Conservation (phyloP, 23 red algal genomes). For the Gracilaria vermiculophylla region DNA sequence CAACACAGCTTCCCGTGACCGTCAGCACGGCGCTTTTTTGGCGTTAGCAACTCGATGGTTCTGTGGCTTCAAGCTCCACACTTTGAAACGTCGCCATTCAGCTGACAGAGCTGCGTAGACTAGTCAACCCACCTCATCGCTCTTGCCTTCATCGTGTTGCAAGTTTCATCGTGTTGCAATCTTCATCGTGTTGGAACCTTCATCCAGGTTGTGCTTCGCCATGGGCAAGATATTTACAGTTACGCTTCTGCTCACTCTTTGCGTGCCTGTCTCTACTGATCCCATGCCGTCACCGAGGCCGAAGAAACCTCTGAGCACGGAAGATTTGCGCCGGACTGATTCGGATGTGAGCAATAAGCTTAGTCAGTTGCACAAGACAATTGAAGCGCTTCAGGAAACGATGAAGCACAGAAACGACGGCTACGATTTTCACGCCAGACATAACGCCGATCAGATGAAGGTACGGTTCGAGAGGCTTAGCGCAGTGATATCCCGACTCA, state of each 20-base stretch:
- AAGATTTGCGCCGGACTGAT: slow-evolving; percentile 33
- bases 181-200: not conserved
- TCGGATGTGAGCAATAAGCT: slow-evolving; percentile 44
- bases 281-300: not conserved
- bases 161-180: not conserved
- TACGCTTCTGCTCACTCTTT: not conserved
- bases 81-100: no score
- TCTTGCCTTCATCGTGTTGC: no score
- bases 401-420: slow-evolving; percentile 42
- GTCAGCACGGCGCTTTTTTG: not conserved
- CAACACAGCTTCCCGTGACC: not conserved
- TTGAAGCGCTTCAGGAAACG: slow-evolving; percentile 48
- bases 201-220: not conserved
- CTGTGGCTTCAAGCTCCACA: not conserved
- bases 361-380: slow-evolving; percentile 39
- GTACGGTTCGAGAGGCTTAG: slow-evolving; percentile 42
- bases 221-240: not conserved
- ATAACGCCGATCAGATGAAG: slow-evolving; percentile 43
- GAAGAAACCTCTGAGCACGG: slow-evolving; percentile 1
- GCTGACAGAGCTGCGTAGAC: no score
- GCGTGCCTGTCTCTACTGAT: not conserved
- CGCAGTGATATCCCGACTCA: slow-evolving; percentile 39
- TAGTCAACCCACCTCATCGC: no score
- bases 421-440: slow-evolving; percentile 23
- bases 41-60: not conserved